Evolutionary conservation across 768 basidiomycete genomes (phyloP), one percentile per base, ranked within the genome.

Genomic region (Lactifluus hygrophoroides): DNA sequence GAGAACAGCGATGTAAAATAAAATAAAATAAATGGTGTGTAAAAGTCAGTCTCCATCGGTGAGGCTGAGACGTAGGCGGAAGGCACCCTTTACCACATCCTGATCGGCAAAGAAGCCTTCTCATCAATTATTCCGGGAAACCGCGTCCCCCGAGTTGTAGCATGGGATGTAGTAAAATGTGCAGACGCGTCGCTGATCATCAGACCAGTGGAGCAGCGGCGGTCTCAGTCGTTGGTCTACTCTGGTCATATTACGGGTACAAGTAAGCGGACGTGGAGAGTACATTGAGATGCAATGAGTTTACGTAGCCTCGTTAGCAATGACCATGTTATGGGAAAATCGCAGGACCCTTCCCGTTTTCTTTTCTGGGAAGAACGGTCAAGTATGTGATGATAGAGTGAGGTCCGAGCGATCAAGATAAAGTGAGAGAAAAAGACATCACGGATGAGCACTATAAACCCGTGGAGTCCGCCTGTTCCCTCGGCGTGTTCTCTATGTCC

Each of bases 201-300:
- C 46, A 43, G 44, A 59, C 51, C 40, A 47, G 42, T 60, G 54
- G 53, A 50, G 54, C 28, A 43, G 54, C 43, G 52, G 43, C 54
- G 23, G 44, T 34, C 59, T 51, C 49, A 51, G 54, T 30, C 30
- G 49, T 30, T 55, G 47, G 54, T 56, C 49, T 49, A 56, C 59
- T 42, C 59, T 60, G 54, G 59, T 60, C 54, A 60, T 60, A 56
- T 60, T 60, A 60, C 59, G 59, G 43, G 54, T 60, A 60, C 59
- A 60, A 45, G 59, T 60, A 55, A 60, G 58, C 43, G 40, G 37
- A 60, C 53, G 51, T 60, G 43, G 58, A 27, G 46, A 44, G 11
- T 60, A 60, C 58, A 55, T 19, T 44, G 54, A 60, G 49, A 60
- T 51, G 54, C 54, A 51, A 56, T 51, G 43, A 23, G 49, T 60